These are phyloP conservation scores for Forsythia suspensa DNA, from an alignment of 257 asterid species.

Conservation along the genomic window DNA sequence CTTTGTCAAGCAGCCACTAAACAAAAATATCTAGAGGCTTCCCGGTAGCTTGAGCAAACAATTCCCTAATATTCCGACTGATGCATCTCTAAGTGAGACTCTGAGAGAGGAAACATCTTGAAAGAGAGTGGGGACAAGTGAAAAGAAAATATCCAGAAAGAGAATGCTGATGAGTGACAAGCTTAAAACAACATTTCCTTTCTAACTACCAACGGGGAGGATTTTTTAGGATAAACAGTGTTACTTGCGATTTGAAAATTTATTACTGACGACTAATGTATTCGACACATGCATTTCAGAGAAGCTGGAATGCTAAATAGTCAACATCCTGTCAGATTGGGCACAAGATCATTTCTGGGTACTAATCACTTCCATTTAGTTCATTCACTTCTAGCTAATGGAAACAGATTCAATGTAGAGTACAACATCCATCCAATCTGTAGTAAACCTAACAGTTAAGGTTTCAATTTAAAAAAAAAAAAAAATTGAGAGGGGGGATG, in stretches of 20 bases:
- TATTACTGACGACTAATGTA: background rate
- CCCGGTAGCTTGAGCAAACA: background rate
- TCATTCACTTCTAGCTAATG: background rate
- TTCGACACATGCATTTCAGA: background rate
- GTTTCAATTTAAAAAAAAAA: background rate
- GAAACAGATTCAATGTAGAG: background rate
- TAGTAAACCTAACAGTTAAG: background rate
- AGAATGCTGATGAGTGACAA: background rate
- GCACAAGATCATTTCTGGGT: background rate
- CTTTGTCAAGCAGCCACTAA: too few species aligned
- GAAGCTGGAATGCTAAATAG: background rate
- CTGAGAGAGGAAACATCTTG: background rate
- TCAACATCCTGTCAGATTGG: background rate
- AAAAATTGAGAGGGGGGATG: background rate
- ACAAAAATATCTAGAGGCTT: background rate
- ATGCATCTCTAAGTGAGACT: background rate
- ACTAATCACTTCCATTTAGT: background rate
- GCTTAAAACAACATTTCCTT: background rate
- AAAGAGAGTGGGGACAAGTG: background rate
- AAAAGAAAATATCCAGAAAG: background rate
- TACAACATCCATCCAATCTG: constrained; percentile 1
- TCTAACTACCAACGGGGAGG: background rate
- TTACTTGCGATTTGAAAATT: background rate
- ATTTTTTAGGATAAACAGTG: background rate
- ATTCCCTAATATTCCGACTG: background rate